phyloP scores from a whole-genome alignment of 768 basidiomycete genomes.

The Kwoniella mangroviensis region DNA sequence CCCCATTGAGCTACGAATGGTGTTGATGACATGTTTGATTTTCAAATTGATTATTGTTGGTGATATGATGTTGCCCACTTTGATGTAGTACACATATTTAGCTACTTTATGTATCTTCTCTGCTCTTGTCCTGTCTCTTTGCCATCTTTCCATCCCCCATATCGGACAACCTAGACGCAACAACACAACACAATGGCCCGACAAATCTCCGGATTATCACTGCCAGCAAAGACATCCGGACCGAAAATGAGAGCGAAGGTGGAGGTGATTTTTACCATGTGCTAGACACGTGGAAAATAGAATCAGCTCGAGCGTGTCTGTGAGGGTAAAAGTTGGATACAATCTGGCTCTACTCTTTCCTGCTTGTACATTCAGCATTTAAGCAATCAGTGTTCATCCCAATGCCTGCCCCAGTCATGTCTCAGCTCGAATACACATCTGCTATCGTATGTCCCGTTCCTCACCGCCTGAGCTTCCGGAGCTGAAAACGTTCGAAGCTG shows the following conservation, averaged over 20 bases:
- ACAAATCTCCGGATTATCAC: not conserved
- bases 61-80: no score
- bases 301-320: no score
- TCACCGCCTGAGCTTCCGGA: not conserved
- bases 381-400: not conserved
- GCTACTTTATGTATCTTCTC: no score
- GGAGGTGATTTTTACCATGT: not conserved
- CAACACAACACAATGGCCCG: not conserved
- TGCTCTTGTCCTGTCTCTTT: not conserved
- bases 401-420: slow-evolving; percentile 30
- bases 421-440: slow-evolving; percentile 47
- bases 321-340: no score
- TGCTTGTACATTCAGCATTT: not conserved
- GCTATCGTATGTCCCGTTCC: slow-evolving; percentile 33
- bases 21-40: no score
- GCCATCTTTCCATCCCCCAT: not conserved
- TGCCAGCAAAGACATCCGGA: not conserved
- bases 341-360: no score
- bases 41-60: no score
- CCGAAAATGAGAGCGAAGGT: not conserved
- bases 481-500: no score
- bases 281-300: not conserved
- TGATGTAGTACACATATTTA: no score
- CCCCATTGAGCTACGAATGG: slow-evolving; percentile 49
- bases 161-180: not conserved